Conservation (phyloP, 441 rosid species). For the Dalechampia spathulata region DNA sequence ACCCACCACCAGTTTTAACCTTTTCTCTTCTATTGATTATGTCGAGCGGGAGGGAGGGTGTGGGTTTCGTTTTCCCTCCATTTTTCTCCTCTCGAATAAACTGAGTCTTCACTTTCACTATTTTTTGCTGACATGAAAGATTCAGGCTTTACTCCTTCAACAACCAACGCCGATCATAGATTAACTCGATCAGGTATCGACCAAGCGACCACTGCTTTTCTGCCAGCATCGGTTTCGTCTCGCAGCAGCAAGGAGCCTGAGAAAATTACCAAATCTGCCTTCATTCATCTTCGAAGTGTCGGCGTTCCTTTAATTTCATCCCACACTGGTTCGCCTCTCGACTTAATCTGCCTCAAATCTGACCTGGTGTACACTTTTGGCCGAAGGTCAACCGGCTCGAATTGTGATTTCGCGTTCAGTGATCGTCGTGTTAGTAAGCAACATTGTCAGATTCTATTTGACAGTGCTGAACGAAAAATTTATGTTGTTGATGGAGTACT, state of each 20-base stretch:
- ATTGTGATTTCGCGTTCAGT: slow-evolving; percentile 43
- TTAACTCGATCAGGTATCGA: neutral
- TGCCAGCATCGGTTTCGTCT: slow-evolving; percentile 11
- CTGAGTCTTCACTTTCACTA: neutral
- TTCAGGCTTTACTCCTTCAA: neutral
- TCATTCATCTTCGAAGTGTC: slow-evolving; percentile 33
- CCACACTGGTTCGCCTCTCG: slow-evolving; percentile 34
- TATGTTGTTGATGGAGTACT: slow-evolving; percentile 49
- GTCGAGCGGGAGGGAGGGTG: too few relatives aligned
- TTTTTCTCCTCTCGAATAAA: neutral
- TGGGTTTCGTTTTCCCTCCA: slow-evolving; percentile 3
- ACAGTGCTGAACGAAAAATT: slow-evolving; percentile 38
- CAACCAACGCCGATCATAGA: neutral
- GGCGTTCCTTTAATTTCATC: slow-evolving; percentile 50
- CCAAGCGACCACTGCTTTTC: neutral
- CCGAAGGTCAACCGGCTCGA: slow-evolving; percentile 39
- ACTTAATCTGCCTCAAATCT: slow-evolving; percentile 39
- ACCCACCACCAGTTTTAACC: too few relatives aligned
- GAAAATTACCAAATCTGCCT: slow-evolving; percentile 28
- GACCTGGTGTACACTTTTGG: slow-evolving; percentile 63
- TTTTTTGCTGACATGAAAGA: neutral
- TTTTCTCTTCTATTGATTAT: too few relatives aligned
- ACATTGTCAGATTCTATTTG: slow-evolving; percentile 70
- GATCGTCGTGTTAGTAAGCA: slow-evolving; percentile 56
- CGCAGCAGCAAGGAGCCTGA: slow-evolving; percentile 25